Evolutionary conservation across 176 grass and related monocot genomes (phyloP).

Genomic region (Triticum monococcum): DNA sequence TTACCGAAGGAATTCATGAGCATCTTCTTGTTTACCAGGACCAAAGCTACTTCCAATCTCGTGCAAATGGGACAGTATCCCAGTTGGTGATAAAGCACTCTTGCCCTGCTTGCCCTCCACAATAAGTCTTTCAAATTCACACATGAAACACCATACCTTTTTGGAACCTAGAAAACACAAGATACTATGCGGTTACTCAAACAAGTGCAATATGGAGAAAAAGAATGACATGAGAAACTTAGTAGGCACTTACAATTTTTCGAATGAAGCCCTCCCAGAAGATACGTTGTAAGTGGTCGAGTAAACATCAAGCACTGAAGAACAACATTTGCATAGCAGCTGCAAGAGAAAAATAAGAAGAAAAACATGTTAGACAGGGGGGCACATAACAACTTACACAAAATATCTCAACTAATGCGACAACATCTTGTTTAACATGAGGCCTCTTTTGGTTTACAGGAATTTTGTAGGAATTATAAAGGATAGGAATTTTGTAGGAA

Average conservation of each 20-base stretch:
- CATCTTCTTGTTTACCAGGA: slow-evolving; percentile 87
- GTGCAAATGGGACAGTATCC: slow-evolving; percentile 72
- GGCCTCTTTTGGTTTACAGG: no score
- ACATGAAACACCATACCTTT: slow-evolving; percentile 91
- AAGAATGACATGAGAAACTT: background rate
- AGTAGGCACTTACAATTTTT: slow-evolving; percentile 66
- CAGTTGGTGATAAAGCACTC: slow-evolving; percentile 64
- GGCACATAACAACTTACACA: background rate
- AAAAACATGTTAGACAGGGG: slow-evolving; percentile 16
- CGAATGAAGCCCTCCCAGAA: slow-evolving; percentile 81
- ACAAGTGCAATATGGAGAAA: background rate
- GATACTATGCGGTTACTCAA: slow-evolving; percentile 18
- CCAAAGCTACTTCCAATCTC: slow-evolving; percentile 77
- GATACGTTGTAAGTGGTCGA: slow-evolving; percentile 74
- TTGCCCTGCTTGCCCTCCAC: slow-evolving; percentile 56
- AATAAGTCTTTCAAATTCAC: slow-evolving; percentile 86
- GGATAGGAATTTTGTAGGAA: no score
- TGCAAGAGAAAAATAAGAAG: slow-evolving; percentile 32
- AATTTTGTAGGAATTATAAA: no score
- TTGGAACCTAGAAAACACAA: slow-evolving; percentile 51
- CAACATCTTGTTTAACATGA: background rate
- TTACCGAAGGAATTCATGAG: slow-evolving; percentile 97
- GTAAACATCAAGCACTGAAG: slow-evolving; percentile 96
- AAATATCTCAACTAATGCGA: slow-evolving; percentile 18
- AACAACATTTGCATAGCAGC: slow-evolving; percentile 97